These are phyloP conservation scores for Saccharomycopsis selenospora DNA, from an alignment of 805 yeast genomes.

Conservation along the genomic window DNA sequence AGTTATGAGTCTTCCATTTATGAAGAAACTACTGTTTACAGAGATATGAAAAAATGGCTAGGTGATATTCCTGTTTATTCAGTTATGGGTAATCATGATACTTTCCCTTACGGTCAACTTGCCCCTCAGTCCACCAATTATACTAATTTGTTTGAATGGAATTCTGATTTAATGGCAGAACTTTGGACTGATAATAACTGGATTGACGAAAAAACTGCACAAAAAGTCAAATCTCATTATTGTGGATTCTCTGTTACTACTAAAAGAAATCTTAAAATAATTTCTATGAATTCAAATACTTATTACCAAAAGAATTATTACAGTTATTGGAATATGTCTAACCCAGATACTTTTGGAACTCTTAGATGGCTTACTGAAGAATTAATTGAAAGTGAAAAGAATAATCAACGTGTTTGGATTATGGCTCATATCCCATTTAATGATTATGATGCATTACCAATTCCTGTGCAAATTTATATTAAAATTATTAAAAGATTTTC, in stretches of 20 bases:
- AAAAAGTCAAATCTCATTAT: slow-evolving; percentile 41
- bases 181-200: slow-evolving; percentile 43
- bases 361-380: slow-evolving; percentile 56
- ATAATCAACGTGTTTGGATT: slow-evolving; percentile 64
- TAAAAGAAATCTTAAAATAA: slow-evolving; percentile 45
- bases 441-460: slow-evolving; percentile 51
- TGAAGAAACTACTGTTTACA: slow-evolving; percentile 46
- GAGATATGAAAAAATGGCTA: slow-evolving; percentile 45
- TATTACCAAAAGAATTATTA: slow-evolving; percentile 61
- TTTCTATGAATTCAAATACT: slow-evolving; percentile 58
- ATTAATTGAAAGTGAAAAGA: slow-evolving; percentile 49
- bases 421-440: slow-evolving; percentile 60
- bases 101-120: slow-evolving; percentile 64
- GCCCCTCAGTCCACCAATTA: slow-evolving; percentile 47
- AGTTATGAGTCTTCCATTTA: slow-evolving; percentile 38
- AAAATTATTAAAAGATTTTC: slow-evolving; percentile 60
- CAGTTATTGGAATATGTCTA: slow-evolving; percentile 42
- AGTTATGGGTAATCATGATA: slow-evolving; percentile 65
- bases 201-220: slow-evolving; percentile 32
- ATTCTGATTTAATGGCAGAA: slow-evolving; percentile 41
- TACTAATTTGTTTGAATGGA: slow-evolving; percentile 33
- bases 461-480: slow-evolving; percentile 48
- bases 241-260: slow-evolving; percentile 56
- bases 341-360: slow-evolving; percentile 58
- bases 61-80: slow-evolving; percentile 51